A percentile compares a stretch with the other conserved stretches of the same genome.
These are phyloP conservation scores for Kregervanrija fluxuum DNA, from an alignment of 805 yeast genomes.

Conservation along the genomic window DNA sequence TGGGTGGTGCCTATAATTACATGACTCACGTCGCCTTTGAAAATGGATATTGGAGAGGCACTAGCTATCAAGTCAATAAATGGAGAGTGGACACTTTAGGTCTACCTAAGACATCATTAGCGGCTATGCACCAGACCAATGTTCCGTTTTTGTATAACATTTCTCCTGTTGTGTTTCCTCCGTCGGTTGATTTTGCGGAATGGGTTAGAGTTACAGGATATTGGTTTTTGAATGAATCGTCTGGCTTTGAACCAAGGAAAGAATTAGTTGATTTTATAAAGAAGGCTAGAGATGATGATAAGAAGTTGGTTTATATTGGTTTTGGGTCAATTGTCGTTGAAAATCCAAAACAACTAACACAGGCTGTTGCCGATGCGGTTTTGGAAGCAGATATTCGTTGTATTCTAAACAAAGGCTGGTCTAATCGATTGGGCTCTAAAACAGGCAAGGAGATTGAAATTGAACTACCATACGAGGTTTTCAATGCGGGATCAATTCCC, in stretches of 20 bases:
- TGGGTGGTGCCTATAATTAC: constrained; percentile 89
- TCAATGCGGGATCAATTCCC: constrained; percentile 66
- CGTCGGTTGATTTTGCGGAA: constrained; percentile 87
- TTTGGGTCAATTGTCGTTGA: constrained; percentile 93
- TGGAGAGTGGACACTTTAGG: constrained; percentile 73
- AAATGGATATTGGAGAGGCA: constrained; percentile 89
- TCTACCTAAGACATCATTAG: constrained; percentile 63
- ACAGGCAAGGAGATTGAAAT: constrained; percentile 29
- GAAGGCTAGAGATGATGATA: constrained; percentile 50
- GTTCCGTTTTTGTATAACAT: constrained; percentile 87
- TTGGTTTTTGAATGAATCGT: constrained; percentile 70
- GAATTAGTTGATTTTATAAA: constrained; percentile 52
- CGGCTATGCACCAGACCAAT: constrained; percentile 62
- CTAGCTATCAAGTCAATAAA: constrained; percentile 73
- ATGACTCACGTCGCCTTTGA: constrained; percentile 91
- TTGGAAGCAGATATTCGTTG: constrained; percentile 75
- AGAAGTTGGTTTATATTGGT: constrained; percentile 83
- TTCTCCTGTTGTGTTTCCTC: constrained; percentile 84
- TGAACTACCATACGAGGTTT: constrained; percentile 60
- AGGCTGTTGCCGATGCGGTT: constrained; percentile 75
- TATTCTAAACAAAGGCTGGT: constrained; percentile 91
- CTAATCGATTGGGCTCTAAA: constrained; percentile 51
- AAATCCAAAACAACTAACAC: constrained; percentile 70
- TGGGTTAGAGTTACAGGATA: constrained; percentile 96
- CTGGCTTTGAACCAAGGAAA: constrained; percentile 49